Evolutionary conservation across 2,329 filamentous ascomycete species (phyloP).

Genomic region (Xylariaceae sp.): DNA sequence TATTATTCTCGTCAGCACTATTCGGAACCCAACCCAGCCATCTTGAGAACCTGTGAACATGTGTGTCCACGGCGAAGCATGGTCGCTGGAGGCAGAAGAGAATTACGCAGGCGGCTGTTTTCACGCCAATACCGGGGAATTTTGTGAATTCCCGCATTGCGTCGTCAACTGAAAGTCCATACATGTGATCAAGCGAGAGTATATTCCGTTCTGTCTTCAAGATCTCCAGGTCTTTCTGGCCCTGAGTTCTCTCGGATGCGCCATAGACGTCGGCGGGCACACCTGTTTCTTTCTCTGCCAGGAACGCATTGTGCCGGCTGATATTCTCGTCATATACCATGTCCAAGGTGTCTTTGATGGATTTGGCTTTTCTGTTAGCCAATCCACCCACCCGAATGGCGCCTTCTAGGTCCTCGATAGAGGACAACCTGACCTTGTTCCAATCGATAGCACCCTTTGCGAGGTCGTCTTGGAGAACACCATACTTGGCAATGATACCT

Average conservation of each 20-base stretch:
- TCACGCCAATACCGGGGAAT: slow-evolving; percentile 53
- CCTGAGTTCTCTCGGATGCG: slow-evolving; percentile 37
- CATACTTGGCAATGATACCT: slow-evolving; percentile 61
- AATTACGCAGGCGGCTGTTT: slow-evolving; percentile 54
- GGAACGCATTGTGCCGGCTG: slow-evolving; percentile 40
- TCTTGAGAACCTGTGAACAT: slow-evolving; percentile 49
- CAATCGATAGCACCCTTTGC: slow-evolving; percentile 72
- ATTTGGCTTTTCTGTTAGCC: slow-evolving; percentile 63
- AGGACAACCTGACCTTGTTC: slow-evolving; percentile 61
- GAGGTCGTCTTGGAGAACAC: slow-evolving; percentile 56
- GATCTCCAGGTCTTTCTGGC: slow-evolving; percentile 55
- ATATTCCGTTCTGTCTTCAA: slow-evolving; percentile 53
- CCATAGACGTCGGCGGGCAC: slow-evolving; percentile 43
- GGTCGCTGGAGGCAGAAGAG: slow-evolving; percentile 51
- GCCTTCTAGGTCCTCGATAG: slow-evolving; percentile 58
- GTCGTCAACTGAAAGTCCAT: slow-evolving; percentile 41
- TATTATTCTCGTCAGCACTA: slow-evolving; percentile 42
- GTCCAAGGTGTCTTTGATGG: slow-evolving; percentile 70
- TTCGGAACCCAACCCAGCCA: slow-evolving; percentile 55
- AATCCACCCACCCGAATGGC: slow-evolving; percentile 69
- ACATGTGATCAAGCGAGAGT: slow-evolving; percentile 53
- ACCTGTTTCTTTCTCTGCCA: slow-evolving; percentile 39
- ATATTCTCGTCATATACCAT: slow-evolving; percentile 67
- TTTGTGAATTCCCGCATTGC: slow-evolving; percentile 49
- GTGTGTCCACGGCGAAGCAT: slow-evolving; percentile 56